phyloP scores from a whole-genome alignment of 2,329 filamentous ascomycete genomes.

The Colletotrichum kahawae region DNA sequence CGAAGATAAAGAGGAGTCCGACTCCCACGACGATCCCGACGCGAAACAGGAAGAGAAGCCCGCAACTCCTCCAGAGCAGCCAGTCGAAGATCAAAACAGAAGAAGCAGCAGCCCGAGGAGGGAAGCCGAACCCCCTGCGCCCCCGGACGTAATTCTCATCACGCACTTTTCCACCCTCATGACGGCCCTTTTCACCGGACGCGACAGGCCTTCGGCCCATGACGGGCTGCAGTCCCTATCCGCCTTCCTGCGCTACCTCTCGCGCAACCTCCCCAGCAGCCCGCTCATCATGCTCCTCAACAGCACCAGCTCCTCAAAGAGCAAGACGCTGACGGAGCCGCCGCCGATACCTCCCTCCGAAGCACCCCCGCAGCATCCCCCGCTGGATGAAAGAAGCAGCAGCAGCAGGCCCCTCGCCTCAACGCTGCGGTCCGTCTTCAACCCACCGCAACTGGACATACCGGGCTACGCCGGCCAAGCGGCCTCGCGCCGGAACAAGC shows the following conservation, averaged over 20 bases:
- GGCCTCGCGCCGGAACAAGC: conserved; percentile 43
- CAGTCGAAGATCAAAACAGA: neutral
- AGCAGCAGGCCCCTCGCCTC: conserved; percentile 36
- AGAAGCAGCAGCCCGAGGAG: neutral
- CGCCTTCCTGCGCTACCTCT: conserved; percentile 49
- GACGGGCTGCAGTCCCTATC: conserved; percentile 51
- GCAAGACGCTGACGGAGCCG: neutral
- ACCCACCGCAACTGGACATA: conserved; percentile 31
- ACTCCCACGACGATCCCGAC: neutral
- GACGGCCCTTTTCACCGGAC: conserved; percentile 55
- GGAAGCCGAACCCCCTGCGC: neutral
- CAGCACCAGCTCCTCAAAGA: conserved; percentile 41
- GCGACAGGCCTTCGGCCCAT: conserved; percentile 53
- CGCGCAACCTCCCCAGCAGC: conserved; percentile 41
- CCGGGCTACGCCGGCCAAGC: conserved; percentile 25
- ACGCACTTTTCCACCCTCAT: conserved; percentile 60
- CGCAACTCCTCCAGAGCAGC: neutral
- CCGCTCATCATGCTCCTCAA: conserved; percentile 63
- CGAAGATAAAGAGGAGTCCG: neutral
- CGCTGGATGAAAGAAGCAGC: neutral
- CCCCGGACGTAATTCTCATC: conserved; percentile 56
- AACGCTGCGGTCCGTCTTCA: conserved; percentile 57
- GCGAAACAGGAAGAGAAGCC: neutral
- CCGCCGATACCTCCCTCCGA: neutral
- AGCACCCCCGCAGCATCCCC: neutral